These are phyloP conservation scores for Silene uniflora DNA, from an alignment of 148 eudicot genomes.

Conservation along the genomic window DNA sequence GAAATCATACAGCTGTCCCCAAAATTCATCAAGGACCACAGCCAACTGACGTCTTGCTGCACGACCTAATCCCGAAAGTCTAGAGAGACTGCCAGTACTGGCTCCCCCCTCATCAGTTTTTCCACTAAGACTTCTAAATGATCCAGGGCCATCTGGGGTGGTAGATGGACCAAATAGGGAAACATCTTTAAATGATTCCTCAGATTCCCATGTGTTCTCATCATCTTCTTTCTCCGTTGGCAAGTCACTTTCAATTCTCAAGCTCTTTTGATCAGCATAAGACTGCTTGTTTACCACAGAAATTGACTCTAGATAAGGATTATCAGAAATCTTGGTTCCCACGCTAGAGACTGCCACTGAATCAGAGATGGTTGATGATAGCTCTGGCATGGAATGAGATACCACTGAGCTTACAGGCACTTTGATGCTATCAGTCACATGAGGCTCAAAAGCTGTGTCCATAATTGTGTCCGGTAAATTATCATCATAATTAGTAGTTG, in stretches of 20 bases:
- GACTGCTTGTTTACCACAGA: conserved; percentile 29
- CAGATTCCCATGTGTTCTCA: conserved; percentile 48
- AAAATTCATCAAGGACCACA: conserved; percentile 82
- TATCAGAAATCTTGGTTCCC: conserved; percentile 29
- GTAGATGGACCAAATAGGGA: conserved; percentile 35
- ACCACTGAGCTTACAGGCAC: conserved; percentile 23
- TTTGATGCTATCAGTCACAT: conserved; percentile 38
- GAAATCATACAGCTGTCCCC: conserved; percentile 93
- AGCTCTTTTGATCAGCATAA: conserved; percentile 42
- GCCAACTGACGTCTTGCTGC: conserved; percentile 87
- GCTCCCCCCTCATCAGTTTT: conserved; percentile 71
- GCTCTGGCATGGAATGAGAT: conserved; percentile 26
- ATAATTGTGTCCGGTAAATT: conserved; percentile 55
- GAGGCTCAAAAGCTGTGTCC: conserved; percentile 43
- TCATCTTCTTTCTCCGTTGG: conserved; percentile 42
- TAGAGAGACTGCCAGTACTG: conserved; percentile 76
- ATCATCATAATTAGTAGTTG: conserved; percentile 34
- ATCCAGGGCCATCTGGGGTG: conserved; percentile 62
- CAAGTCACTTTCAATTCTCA: conserved; percentile 41
- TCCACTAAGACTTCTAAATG: conserved; percentile 70
- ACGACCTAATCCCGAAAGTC: conserved; percentile 87
- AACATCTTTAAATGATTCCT: conserved; percentile 43
- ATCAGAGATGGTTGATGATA: conserved; percentile 22
- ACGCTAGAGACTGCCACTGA: conserved; percentile 25
- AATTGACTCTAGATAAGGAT: conserved; percentile 22